Percentiles rank a stretch among this genome's conserved stretches.
These are phyloP conservation scores for Vitis rotundifolia DNA, from an alignment of 164 flowering plant genomes.

Conservation along the genomic window DNA sequence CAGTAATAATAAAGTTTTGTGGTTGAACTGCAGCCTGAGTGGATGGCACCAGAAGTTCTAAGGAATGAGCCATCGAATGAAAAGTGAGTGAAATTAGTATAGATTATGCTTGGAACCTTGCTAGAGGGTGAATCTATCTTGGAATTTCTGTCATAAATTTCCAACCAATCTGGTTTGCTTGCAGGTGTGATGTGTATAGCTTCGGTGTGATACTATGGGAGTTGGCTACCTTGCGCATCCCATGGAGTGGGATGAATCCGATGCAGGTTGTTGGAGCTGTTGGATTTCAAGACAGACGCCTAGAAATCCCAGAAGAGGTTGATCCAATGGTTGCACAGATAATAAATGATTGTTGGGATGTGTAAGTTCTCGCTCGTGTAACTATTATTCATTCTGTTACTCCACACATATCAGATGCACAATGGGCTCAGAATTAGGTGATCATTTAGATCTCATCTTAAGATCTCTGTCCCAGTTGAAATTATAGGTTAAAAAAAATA, in stretches of 20 bases:
- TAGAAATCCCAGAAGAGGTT: conserved; percentile 76
- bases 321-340: conserved; percentile 78
- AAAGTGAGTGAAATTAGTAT: conserved; percentile 63
- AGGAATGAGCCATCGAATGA: conserved; percentile 95
- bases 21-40: conserved; percentile 79
- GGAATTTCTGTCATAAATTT: not conserved
- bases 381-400: not conserved
- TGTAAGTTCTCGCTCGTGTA: conserved; percentile 35
- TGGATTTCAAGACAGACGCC: conserved; percentile 89
- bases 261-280: conserved; percentile 99
- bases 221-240: conserved; percentile 68
- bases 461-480: too few relatives aligned
- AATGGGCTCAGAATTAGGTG: too few relatives aligned
- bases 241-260: conserved; percentile 94
- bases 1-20: not conserved
- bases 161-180: conserved; percentile 10
- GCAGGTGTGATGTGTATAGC: conserved; percentile 93
- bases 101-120: not conserved
- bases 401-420: not conserved
- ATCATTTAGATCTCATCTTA: too few relatives aligned
- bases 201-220: conserved; percentile 98
- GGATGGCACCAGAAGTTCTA: conserved; percentile 99
- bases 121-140: not conserved
- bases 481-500: too few relatives aligned
- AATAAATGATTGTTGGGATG: conserved; percentile 87